These are phyloP conservation scores for Carex arenaria DNA, from an alignment of 202 grass and related monocot species.

Conservation along the genomic window DNA sequence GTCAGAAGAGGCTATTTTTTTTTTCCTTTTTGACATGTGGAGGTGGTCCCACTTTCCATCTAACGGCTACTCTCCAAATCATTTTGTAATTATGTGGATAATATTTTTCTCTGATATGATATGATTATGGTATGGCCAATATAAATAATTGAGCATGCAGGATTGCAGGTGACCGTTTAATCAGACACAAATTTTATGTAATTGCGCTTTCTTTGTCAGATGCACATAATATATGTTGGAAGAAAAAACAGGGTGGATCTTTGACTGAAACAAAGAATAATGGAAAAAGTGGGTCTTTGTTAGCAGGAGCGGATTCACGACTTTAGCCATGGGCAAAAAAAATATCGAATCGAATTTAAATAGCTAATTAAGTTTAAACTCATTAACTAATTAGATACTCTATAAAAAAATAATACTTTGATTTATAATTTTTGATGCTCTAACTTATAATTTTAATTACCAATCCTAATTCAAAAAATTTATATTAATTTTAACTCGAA, in stretches of 20 bases:
- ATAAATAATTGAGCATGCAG: not conserved
- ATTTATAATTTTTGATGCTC: too few species aligned
- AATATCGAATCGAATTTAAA: too few species aligned
- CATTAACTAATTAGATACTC: too few species aligned
- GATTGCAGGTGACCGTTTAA: constrained; percentile 7
- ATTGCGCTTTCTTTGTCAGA: not conserved
- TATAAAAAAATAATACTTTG: too few species aligned
- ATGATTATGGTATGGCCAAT: not conserved
- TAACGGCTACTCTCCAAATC: not conserved
- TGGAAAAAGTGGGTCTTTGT: not conserved
- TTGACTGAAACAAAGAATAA: not conserved
- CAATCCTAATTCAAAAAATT: too few species aligned
- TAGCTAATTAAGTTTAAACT: too few species aligned
- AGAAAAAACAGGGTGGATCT: not conserved
- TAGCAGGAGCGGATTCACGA: too few species aligned
- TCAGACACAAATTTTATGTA: not conserved
- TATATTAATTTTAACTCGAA: too few species aligned
- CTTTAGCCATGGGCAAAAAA: too few species aligned
- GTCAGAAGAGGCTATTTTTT: not conserved
- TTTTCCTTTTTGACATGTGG: not conserved
- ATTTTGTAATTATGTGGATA: not conserved
- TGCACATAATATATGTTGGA: not conserved
- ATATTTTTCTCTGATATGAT: not conserved
- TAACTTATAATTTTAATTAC: too few species aligned
- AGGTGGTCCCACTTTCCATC: not conserved